Evolutionary conservation across 2,329 filamentous ascomycete genomes (phyloP), one percentile per base, ranked within the genome.

Genomic region (Talaromyces islandicus): DNA sequence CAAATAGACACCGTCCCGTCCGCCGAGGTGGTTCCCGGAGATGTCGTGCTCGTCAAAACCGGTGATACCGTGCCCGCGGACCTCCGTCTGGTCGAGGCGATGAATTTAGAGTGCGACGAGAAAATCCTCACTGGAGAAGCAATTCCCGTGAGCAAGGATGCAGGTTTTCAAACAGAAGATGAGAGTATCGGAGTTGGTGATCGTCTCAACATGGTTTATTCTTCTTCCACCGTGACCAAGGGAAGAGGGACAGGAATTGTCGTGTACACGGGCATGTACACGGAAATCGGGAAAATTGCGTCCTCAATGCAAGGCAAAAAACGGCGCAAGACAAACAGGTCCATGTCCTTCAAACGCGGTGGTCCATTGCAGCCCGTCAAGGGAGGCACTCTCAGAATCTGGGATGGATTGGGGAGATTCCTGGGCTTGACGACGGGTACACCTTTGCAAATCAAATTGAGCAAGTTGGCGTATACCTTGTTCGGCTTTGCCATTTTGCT

Each of bases 381-480:
- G 65, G 83, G 82, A 7, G 74, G 77, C 50, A 71, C 78, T 25
- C 73, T 80, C 43, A 80, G 79, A 19, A 70, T 74, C 29, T 78
- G 74, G 64, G 81, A 84, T 68, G 74, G 74, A 24, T 67, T 82
- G 62, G 80, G 81, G 51, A 78, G 79, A 63, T 83, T 87, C 63
- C 75, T 87, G 50, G 84, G 85, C 56, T 76, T 87, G 59, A 83
- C 79, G 54, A 81, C 89, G 58, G 91, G 91, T 55, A 96, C 92
- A 1, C 92, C 92, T 0, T 80, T 96, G 52, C 91, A 95, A 76
- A 87, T 88, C 65, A 93, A 90, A 69, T 81, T 96, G 56, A 91
- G 89, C 77, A 91, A 92, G 74, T 88, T 96, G 68, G 91, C 92
- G 29, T 86, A 94, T 50, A 71, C 91, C 3, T 83, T 96, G 2